These are phyloP conservation scores for Euphorbia tirucalli DNA, from an alignment of 345 rosid genomes.

Conservation along the genomic window DNA sequence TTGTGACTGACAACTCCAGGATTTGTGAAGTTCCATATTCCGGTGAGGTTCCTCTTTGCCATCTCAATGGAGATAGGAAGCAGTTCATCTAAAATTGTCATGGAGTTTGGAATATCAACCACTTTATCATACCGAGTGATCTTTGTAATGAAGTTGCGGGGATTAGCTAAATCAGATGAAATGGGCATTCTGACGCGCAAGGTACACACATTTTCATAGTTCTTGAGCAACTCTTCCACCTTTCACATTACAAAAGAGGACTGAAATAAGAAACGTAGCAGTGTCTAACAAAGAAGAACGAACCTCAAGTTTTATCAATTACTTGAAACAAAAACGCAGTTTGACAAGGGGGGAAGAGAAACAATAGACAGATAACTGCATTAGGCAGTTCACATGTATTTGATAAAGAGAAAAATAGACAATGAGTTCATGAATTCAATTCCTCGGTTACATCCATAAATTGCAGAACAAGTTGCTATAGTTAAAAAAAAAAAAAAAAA, in stretches of 20 bases:
- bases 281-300: not conserved
- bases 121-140: constrained; percentile 78
- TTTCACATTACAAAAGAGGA: constrained; percentile 20
- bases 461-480: not conserved
- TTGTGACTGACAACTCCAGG: constrained; percentile 93
- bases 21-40: constrained; percentile 85
- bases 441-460: not conserved
- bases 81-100: constrained; percentile 87
- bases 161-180: constrained; percentile 73
- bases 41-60: constrained; percentile 95
- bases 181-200: constrained; percentile 93
- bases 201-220: constrained; percentile 83
- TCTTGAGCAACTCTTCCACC: constrained; percentile 84
- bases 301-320: not conserved
- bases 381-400: not conserved
- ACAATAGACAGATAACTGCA: not conserved
- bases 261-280: not conserved
- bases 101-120: constrained; percentile 85
- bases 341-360: not conserved
- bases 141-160: constrained; percentile 86
- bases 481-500: too few relatives aligned
- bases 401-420: not conserved
- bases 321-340: not conserved
- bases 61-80: constrained; percentile 86
- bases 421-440: not conserved